Conservation (phyloP, 139 green algal species). For the Chlorella sp. region DNA sequence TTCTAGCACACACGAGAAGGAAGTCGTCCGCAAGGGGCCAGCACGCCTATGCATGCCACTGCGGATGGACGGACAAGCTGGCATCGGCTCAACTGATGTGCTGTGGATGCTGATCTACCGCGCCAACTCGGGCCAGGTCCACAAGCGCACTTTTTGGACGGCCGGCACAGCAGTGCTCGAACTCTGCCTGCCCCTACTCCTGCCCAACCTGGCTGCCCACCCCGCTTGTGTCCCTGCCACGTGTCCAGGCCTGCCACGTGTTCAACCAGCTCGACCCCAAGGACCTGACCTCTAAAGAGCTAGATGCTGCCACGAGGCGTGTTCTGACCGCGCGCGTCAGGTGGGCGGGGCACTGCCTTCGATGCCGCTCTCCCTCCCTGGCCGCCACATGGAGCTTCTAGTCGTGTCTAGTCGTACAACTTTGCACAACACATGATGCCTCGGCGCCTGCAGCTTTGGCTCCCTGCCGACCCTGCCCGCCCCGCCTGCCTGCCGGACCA, state of each 20-base stretch:
- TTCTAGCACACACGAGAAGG: no score
- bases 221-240: not conserved
- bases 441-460: not conserved
- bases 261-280: not conserved
- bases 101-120: no score
- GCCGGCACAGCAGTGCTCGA: no score
- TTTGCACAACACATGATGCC: not conserved
- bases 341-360: not conserved
- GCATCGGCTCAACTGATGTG: no score
- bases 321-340: constrained; percentile 8
- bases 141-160: no score
- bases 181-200: not conserved
- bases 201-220: not conserved
- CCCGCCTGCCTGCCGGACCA: not conserved
- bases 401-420: no score
- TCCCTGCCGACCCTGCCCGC: not conserved
- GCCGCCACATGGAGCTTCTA: no score
- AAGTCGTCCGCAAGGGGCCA: no score
- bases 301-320: not conserved
- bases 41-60: no score
- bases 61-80: no score
- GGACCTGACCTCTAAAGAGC: not conserved
- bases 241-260: constrained; percentile 6
- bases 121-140: no score
- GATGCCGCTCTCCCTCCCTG: not conserved